Percentiles rank a stretch among this genome's conserved stretches.
These are phyloP conservation scores for Plasmodium cynomolgi DNA, from an alignment of 169 alveolate genomes.

Conservation along the genomic window DNA sequence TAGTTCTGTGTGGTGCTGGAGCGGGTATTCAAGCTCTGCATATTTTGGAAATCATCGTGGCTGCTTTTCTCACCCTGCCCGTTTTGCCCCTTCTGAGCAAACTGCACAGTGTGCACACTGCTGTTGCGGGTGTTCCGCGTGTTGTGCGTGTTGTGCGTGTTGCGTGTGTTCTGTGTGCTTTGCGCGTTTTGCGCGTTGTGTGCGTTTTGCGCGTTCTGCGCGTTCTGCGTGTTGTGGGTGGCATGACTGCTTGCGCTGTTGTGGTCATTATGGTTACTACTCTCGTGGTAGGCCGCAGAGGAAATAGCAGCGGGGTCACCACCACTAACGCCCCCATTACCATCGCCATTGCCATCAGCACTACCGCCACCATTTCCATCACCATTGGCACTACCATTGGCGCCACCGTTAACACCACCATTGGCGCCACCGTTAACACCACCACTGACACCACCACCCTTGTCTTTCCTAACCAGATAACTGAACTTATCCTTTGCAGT, in stretches of 20 bases:
- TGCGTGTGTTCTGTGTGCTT: neutral
- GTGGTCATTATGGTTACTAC: neutral
- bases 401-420: neutral
- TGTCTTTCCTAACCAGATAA: constrained; percentile 22
- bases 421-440: no score
- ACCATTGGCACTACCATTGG: neutral
- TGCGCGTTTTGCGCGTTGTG: neutral
- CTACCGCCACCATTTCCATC: no score
- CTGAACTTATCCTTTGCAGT: constrained; percentile 16
- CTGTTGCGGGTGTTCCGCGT: neutral
- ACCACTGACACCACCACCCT: neutral
- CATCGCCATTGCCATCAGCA: neutral
- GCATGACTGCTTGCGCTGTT: neutral
- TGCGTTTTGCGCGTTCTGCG: neutral
- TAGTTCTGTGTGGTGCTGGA: neutral
- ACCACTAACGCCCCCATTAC: neutral
- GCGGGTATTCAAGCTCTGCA: neutral
- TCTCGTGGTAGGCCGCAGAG: neutral
- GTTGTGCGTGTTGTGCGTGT: neutral
- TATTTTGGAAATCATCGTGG: neutral
- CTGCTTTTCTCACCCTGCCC: neutral
- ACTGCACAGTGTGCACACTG: neutral
- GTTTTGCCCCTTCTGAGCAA: neutral
- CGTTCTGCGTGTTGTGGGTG: neutral
- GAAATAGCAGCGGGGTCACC: neutral